Conservation (phyloP, 225 moss, liverwort and hornwort species). For the Pleurozium schreberi region DNA sequence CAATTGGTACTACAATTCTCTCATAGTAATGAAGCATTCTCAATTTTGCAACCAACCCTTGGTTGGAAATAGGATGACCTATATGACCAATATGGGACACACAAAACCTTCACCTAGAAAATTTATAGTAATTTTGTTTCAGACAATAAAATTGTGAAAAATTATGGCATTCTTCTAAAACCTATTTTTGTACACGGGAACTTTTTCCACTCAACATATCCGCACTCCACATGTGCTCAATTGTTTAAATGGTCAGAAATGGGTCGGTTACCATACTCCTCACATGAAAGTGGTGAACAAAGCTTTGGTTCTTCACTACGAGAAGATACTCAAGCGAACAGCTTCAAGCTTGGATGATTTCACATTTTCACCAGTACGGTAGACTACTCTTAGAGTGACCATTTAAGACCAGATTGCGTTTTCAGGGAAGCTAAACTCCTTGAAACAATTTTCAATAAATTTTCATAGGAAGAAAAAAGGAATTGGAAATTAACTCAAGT, state of each 20-base stretch:
- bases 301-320: background rate
- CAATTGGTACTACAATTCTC: too few relatives aligned
- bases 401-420: too few relatives aligned
- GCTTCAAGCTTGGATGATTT: background rate
- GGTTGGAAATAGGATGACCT: background rate
- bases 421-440: too few relatives aligned
- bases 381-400: too few relatives aligned
- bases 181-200: background rate
- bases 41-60: background rate
- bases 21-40: background rate
- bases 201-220: too few relatives aligned
- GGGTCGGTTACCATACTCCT: background rate
- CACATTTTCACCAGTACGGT: too few relatives aligned
- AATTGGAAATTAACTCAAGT: too few relatives aligned
- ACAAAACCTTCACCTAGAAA: background rate
- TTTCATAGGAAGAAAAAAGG: too few relatives aligned
- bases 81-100: background rate
- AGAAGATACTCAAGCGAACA: background rate
- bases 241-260: too few relatives aligned
- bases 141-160: background rate
- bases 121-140: background rate
- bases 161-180: background rate
- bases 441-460: too few relatives aligned
- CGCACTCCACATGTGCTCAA: too few relatives aligned
- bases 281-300: background rate